These are phyloP conservation scores for Chalciporus sp. DNA, from an alignment of 1,284 basidiomycete species.

Conservation along the genomic window DNA sequence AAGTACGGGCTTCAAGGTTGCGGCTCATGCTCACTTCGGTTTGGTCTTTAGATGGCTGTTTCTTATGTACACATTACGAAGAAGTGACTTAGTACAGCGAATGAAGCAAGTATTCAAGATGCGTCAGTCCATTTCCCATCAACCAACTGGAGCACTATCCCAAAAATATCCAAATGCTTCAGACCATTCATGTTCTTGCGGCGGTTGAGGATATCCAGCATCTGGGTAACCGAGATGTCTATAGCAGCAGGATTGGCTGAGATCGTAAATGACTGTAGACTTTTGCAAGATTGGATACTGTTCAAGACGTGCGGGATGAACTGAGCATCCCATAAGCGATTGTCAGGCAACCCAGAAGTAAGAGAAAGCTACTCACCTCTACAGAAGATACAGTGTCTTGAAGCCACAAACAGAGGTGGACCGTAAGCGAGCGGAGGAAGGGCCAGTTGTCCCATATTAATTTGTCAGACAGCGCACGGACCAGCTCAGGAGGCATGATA, in stretches of 20 bases:
- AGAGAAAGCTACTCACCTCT: conserved; percentile 1
- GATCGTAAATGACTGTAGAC: neutral
- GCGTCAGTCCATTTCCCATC: conserved; percentile 8
- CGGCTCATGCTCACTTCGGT: too few species aligned
- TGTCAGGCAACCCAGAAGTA: neutral
- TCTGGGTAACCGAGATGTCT: neutral
- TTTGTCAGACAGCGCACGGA: neutral
- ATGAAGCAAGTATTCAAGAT: neutral
- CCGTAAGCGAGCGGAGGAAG: conserved; percentile 11
- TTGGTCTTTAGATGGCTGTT: too few species aligned
- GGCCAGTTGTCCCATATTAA: conserved; percentile 3
- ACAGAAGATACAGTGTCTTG: too few species aligned
- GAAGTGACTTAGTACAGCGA: too few species aligned
- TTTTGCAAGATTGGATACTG: neutral
- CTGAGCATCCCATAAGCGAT: neutral
- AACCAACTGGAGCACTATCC: conserved; percentile 1
- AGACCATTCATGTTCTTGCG: neutral
- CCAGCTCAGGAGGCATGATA: neutral
- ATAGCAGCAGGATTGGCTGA: neutral
- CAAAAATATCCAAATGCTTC: neutral
- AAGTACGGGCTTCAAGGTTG: too few species aligned
- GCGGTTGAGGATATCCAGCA: too few species aligned
- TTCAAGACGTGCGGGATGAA: neutral
- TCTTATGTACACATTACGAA: too few species aligned
- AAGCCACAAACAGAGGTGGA: neutral